These are phyloP conservation scores for Euphorbia schlechtendalii DNA, from an alignment of 441 rosid genomes.

Conservation along the genomic window DNA sequence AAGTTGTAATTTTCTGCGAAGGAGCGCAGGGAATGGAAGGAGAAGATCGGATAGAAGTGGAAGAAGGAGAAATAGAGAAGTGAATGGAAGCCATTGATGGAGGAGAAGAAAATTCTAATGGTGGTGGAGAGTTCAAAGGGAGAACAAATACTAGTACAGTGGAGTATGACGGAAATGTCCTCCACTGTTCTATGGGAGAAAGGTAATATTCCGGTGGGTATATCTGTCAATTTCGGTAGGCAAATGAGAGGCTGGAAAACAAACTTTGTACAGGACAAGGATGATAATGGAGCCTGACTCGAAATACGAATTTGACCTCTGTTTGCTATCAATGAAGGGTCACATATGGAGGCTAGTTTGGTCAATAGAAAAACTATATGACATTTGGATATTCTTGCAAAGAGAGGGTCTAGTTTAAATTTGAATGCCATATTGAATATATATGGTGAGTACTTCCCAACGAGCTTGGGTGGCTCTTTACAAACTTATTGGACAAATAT, in stretches of 20 bases:
- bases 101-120: neutral
- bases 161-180: slow-evolving; percentile 15
- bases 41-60: slow-evolving; percentile 24
- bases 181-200: neutral
- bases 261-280: neutral
- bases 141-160: neutral
- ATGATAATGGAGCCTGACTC: neutral
- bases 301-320: neutral
- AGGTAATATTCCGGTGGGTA: neutral
- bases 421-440: no score
- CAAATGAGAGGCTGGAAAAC: slow-evolving; percentile 2
- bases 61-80: slow-evolving; percentile 32
- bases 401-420: no score
- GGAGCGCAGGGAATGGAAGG: slow-evolving; percentile 20
- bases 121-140: slow-evolving; percentile 6
- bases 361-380: neutral
- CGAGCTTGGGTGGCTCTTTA: no score
- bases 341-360: neutral
- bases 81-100: slow-evolving; percentile 41
- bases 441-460: no score
- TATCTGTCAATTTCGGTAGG: slow-evolving; percentile 1
- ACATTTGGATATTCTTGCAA: neutral
- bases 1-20: slow-evolving; percentile 16
- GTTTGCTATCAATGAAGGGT: neutral
- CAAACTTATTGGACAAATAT: no score